phyloP scores from a whole-genome alignment of 768 basidiomycete genomes.

The Agaricus bisporus region DNA sequence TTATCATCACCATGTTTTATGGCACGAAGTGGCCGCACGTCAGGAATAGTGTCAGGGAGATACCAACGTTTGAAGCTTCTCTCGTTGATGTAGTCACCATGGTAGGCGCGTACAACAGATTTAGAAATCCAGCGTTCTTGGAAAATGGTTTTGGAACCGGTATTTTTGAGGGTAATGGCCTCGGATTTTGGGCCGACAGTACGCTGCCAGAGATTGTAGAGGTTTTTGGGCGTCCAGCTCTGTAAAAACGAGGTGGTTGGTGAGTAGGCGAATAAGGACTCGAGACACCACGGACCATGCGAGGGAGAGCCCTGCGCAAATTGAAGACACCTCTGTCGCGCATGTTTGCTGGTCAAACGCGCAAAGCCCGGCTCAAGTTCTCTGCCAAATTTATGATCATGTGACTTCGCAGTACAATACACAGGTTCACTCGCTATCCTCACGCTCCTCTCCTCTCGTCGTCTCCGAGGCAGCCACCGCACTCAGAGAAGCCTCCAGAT shows the following conservation, averaged over 20 bases:
- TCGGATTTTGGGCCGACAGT: constrained; percentile 42
- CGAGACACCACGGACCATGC: constrained; percentile 51
- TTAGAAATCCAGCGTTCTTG: constrained; percentile 91
- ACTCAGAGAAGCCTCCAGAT: constrained; percentile 62
- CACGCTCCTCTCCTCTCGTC: neutral
- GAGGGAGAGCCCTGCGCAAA: constrained; percentile 56
- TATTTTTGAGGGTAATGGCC: constrained; percentile 52
- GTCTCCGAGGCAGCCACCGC: constrained; percentile 4
- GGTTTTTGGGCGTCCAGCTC: constrained; percentile 87
- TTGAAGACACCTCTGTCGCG: constrained; percentile 31
- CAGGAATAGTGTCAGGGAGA: constrained; percentile 79
- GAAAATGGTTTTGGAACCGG: constrained; percentile 60
- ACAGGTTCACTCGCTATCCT: neutral
- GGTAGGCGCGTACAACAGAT: constrained; percentile 84
- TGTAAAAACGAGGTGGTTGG: constrained; percentile 22
- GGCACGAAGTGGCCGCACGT: constrained; percentile 62
- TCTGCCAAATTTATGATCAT: neutral
- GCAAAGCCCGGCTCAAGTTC: no score
- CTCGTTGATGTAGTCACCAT: constrained; percentile 91
- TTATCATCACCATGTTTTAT: constrained; percentile 37
- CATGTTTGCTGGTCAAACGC: constrained; percentile 19
- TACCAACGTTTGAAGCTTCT: constrained; percentile 95
- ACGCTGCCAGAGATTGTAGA: constrained; percentile 86
- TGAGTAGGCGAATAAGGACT: neutral
- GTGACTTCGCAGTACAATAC: neutral